Percentiles rank a stretch among this genome's conserved stretches.
phyloP scores from a whole-genome alignment of 1,284 basidiomycete genomes.

The Vanrija humicola region DNA sequence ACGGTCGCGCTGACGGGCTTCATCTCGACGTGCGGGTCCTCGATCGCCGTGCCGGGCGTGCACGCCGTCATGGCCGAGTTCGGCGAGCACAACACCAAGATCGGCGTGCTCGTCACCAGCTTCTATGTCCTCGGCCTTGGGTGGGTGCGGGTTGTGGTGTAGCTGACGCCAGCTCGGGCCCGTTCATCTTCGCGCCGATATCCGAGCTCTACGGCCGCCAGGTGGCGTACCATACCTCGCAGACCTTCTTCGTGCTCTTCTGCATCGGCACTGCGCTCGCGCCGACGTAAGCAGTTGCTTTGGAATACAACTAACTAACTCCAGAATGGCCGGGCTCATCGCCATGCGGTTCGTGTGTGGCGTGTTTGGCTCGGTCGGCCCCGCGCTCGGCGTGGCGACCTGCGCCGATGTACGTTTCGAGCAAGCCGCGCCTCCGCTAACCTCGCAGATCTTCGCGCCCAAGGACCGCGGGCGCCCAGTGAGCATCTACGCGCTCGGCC shows the following conservation, averaged over 20 bases:
- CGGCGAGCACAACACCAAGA: conserved; percentile 31
- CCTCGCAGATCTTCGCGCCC: conserved; percentile 34
- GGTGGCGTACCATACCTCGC: conserved; percentile 42
- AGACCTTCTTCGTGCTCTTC: conserved; percentile 40
- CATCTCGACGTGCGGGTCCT: conserved; percentile 41
- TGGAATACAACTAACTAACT: conserved; percentile 2
- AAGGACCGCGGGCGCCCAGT: conserved; percentile 41
- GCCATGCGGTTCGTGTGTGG: conserved; percentile 45
- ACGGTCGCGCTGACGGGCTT: conserved; percentile 43
- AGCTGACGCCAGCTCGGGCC: conserved; percentile 33
- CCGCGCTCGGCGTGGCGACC: conserved; percentile 46
- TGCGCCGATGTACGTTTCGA: conserved; percentile 43
- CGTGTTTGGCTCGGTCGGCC: conserved; percentile 41
- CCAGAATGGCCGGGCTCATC: conserved; percentile 38
- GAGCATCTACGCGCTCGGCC: conserved; percentile 44
- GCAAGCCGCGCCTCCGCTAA: no score
- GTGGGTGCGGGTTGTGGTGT: conserved; percentile 26
- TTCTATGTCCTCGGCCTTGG: conserved; percentile 46
- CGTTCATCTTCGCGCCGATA: conserved; percentile 52
- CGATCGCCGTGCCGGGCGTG: conserved; percentile 42
- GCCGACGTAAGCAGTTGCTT: conserved; percentile 33
- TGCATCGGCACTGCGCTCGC: conserved; percentile 37
- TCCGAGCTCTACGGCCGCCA: conserved; percentile 51
- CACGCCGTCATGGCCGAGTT: conserved; percentile 35
- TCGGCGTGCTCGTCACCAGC: conserved; percentile 38